Evolutionary conservation across 2,329 filamentous ascomycete genomes (phyloP).

Genomic region (Fusarium nodosum): DNA sequence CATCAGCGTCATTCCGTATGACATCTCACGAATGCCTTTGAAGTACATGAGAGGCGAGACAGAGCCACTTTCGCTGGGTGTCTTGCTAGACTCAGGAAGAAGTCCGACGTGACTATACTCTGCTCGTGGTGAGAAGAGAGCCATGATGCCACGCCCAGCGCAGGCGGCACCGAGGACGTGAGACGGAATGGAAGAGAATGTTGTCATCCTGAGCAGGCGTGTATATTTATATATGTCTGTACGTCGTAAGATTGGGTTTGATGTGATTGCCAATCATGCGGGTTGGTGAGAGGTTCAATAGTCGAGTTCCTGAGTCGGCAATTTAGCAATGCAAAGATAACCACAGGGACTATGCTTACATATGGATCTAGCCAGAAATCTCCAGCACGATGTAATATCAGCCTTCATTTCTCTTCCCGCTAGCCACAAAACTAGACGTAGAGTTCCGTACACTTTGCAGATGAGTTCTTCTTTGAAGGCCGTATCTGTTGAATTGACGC

Average conservation of each 20-base stretch:
- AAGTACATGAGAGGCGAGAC: constrained; percentile 54
- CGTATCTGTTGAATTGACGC: too few species aligned
- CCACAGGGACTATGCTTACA: constrained; percentile 15
- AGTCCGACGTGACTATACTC: constrained; percentile 48
- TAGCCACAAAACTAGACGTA: neutral
- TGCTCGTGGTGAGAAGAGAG: constrained; percentile 39
- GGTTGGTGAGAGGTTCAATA: neutral
- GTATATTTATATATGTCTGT: neutral
- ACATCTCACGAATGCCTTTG: constrained; percentile 54
- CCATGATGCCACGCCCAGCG: constrained; percentile 47
- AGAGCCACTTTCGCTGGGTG: neutral
- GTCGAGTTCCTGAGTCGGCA: neutral
- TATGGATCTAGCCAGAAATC: neutral
- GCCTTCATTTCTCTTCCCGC: neutral
- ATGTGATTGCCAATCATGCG: constrained; percentile 5
- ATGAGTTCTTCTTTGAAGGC: neutral
- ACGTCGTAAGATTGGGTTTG: too few species aligned
- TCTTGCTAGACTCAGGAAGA: constrained; percentile 32
- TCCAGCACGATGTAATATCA: neutral
- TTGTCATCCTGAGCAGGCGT: constrained; percentile 24
- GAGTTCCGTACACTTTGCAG: neutral
- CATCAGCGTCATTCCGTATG: constrained; percentile 51
- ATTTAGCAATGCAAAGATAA: neutral
- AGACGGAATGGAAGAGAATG: constrained; percentile 45
- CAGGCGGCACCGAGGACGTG: constrained; percentile 47